Conservation (phyloP, 75 land plant species). For the Chamaecyparis obtusa region DNA sequence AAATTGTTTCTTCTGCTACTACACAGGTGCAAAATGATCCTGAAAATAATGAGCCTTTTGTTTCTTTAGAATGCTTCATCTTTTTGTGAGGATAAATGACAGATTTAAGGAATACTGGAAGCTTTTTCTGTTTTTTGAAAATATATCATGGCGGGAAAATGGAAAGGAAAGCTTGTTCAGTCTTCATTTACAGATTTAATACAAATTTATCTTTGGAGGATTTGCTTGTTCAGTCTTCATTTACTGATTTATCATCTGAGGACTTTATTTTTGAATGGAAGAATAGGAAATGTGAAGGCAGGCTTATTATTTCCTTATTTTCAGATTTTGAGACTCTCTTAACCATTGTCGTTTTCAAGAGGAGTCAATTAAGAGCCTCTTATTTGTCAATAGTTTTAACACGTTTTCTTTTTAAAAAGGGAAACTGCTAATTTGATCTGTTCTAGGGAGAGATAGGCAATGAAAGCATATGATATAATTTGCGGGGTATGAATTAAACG, state of each 20-base stretch:
- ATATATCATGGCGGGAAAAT: background rate
- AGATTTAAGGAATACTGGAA: background rate
- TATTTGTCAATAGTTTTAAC: too few species aligned
- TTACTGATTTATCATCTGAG: too few species aligned
- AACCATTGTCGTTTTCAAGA: too few species aligned
- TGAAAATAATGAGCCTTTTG: background rate
- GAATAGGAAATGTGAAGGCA: background rate
- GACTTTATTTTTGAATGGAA: background rate
- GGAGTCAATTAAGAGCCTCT: too few species aligned
- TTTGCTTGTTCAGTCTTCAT: too few species aligned
- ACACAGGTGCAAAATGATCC: conserved; percentile 11
- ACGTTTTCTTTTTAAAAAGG: background rate
- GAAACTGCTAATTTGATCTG: background rate
- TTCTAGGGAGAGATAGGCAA: too few species aligned
- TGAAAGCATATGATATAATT: too few species aligned
- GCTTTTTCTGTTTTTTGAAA: background rate
- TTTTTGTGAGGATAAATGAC: conserved; percentile 1
- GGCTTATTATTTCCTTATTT: background rate
- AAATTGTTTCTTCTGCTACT: background rate
- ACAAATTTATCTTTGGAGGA: too few species aligned
- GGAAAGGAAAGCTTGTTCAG: background rate
- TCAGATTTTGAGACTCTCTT: background rate
- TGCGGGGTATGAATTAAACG: too few species aligned
- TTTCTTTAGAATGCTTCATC: conserved; percentile 14
- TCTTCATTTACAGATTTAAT: background rate